These are phyloP conservation scores for Penicillium paxilli DNA, from an alignment of 495 filamentous ascomycete genomes.

Conservation along the genomic window DNA sequence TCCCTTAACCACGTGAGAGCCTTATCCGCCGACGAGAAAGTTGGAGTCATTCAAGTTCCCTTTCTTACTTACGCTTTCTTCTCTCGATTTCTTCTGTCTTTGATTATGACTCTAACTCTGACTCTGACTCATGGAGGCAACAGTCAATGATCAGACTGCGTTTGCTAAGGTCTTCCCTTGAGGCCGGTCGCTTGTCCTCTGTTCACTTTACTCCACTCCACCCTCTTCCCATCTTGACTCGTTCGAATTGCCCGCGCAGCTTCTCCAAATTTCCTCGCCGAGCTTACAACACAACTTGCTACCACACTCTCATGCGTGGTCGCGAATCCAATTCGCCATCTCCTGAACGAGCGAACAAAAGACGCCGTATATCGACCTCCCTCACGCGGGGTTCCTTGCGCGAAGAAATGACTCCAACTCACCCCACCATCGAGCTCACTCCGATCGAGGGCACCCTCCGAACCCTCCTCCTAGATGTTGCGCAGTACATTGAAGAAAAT, in stretches of 20 bases:
- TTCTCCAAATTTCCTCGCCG: constrained; percentile 12
- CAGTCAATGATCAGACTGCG: constrained; percentile 26
- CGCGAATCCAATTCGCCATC: constrained; percentile 19
- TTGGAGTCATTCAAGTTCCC: too few species aligned
- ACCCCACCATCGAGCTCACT: constrained; percentile 58
- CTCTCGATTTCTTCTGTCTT: too few species aligned
- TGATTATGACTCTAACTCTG: constrained; percentile 1
- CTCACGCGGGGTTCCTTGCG: constrained; percentile 8
- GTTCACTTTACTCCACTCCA: constrained; percentile 16
- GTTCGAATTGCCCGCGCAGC: constrained; percentile 8
- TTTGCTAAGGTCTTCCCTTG: constrained; percentile 14
- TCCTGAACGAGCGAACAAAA: constrained; percentile 31
- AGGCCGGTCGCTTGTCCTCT: constrained; percentile 15
- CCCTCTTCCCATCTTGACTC: constrained; percentile 10
- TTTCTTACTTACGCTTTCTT: too few species aligned
- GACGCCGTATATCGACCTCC: constrained; percentile 32
- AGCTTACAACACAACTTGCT: constrained; percentile 5
- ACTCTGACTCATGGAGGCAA: constrained; percentile 14
- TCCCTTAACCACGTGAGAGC: too few species aligned
- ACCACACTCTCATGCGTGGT: constrained; percentile 31
- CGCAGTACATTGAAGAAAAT: constrained; percentile 63
- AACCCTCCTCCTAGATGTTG: constrained; percentile 72
- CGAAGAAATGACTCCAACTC: constrained; percentile 24
- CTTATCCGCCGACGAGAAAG: too few species aligned
- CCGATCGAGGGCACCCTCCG: constrained; percentile 67